A percentile compares a stretch with the other conserved stretches of the same genome.
Conservation (phyloP, 78 protist genomes). For the Dictyostelium capitatum region DNA sequence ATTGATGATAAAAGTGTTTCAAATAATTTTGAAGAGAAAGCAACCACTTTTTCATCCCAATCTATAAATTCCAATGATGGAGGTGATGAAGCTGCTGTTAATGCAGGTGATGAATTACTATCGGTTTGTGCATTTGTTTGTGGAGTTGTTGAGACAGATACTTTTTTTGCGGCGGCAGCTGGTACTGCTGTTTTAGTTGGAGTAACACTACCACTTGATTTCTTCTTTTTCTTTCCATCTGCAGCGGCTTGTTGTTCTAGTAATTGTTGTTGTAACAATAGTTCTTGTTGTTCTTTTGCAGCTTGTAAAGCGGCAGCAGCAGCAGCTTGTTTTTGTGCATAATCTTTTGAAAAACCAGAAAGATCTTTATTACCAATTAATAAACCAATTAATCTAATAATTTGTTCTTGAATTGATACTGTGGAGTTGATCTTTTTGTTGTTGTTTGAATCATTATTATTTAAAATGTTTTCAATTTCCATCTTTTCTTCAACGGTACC, state of each 20-base stretch:
- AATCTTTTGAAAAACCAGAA: conserved; percentile 2
- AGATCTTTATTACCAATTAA: conserved; percentile 42
- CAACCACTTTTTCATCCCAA: conserved; percentile 46
- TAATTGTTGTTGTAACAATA: conserved; percentile 7
- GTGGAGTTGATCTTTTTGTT: not conserved
- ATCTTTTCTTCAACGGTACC: not conserved
- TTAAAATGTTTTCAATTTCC: conserved; percentile 8
- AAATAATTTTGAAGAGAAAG: conserved; percentile 1
- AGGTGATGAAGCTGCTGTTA: not conserved
- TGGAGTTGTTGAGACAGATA: not conserved
- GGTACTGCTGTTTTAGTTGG: not conserved
- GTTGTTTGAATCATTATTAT: not conserved
- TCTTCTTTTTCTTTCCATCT: conserved; percentile 27
- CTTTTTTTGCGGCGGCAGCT: not conserved
- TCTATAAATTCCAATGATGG: not conserved
- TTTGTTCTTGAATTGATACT: conserved; percentile 35
- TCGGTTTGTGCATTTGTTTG: not conserved
- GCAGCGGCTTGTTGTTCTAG: conserved; percentile 1
- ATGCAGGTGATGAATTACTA: conserved; percentile 4
- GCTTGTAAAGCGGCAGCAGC: not conserved
- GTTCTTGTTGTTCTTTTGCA: not conserved
- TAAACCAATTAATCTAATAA: conserved; percentile 45
- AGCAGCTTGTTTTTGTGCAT: not conserved
- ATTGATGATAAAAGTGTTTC: not conserved
- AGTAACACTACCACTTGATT: conserved; percentile 1